phyloP scores from a whole-genome alignment of 2,329 filamentous ascomycete species.

The Ceratocystis alfenasii region DNA sequence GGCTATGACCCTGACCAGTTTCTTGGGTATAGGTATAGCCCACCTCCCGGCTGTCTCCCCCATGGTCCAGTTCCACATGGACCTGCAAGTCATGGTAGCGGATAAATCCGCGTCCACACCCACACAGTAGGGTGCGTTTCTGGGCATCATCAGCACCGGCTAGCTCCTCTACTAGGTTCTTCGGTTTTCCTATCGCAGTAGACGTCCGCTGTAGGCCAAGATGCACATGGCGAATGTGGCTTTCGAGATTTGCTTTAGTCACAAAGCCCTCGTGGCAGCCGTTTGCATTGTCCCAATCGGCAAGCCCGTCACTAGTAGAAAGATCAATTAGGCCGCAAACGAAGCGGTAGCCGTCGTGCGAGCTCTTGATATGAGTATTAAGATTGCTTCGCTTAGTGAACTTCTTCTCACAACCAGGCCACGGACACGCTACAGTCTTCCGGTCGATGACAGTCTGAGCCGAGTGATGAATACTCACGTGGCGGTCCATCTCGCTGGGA shows the following conservation, averaged over 20 bases:
- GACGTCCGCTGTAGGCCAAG: conserved; percentile 44
- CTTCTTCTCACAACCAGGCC: conserved; percentile 55
- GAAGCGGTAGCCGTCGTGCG: conserved; percentile 65
- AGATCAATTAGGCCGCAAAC: conserved; percentile 64
- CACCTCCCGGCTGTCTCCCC: not conserved
- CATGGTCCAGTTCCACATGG: conserved; percentile 33
- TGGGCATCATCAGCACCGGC: conserved; percentile 33
- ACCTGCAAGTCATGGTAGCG: conserved; percentile 40
- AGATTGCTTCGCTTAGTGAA: conserved; percentile 82
- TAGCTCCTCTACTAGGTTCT: conserved; percentile 34
- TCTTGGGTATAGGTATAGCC: not conserved
- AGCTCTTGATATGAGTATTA: conserved; percentile 62
- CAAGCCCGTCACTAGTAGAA: conserved; percentile 35
- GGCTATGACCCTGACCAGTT: not conserved
- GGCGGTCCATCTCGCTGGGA: conserved; percentile 56
- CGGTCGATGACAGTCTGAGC: conserved; percentile 49
- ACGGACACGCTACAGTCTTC: conserved; percentile 54
- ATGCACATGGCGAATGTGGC: conserved; percentile 75
- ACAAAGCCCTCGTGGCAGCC: conserved; percentile 67
- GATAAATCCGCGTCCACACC: conserved; percentile 38
- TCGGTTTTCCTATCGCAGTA: conserved; percentile 21
- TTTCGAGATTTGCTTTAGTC: conserved; percentile 66
- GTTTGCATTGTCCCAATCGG: conserved; percentile 50
- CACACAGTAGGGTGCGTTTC: conserved; percentile 37
- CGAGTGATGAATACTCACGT: conserved; percentile 68